Conservation (phyloP, 2,329 filamentous ascomycete genomes). For the Biscogniauxia sp. region DNA sequence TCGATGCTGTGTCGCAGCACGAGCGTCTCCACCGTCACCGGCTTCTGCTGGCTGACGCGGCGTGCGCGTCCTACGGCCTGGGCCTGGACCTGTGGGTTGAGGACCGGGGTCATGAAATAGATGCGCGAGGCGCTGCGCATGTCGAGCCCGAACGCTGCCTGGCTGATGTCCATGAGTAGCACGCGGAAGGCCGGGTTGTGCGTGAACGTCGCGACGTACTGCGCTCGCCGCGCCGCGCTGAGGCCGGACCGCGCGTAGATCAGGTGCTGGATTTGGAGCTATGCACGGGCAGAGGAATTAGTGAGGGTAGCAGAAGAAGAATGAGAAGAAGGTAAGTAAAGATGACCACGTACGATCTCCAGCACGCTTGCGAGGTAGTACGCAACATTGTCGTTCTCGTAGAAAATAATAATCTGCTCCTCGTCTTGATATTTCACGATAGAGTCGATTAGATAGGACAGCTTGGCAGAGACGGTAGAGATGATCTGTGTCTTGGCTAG, state of each 20-base stretch:
- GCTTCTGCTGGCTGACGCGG: conserved; percentile 76
- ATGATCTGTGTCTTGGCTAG: conserved; percentile 61
- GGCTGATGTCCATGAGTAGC: conserved; percentile 85
- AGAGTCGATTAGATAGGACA: conserved; percentile 78
- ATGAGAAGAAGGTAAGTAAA: too few species aligned
- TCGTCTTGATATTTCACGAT: conserved; percentile 64
- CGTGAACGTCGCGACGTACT: conserved; percentile 80
- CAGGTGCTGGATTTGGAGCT: conserved; percentile 59
- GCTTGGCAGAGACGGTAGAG: conserved; percentile 83
- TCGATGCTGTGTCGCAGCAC: conserved; percentile 79
- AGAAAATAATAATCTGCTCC: conserved; percentile 92
- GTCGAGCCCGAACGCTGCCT: conserved; percentile 85
- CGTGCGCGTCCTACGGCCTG: conserved; percentile 91
- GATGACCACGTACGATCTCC: conserved; percentile 64
- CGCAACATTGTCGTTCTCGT: conserved; percentile 82
- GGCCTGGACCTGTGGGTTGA: conserved; percentile 80
- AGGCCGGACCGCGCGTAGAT: conserved; percentile 65
- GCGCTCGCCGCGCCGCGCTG: conserved; percentile 59
- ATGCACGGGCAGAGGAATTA: background rate
- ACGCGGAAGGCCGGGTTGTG: conserved; percentile 66
- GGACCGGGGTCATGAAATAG: conserved; percentile 85
- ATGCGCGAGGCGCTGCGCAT: conserved; percentile 79
- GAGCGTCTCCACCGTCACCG: conserved; percentile 82
- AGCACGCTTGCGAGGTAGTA: conserved; percentile 82
- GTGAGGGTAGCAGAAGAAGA: background rate